These are phyloP conservation scores for Theileria orientalis DNA, from an alignment of 169 alveolate genomes.

Conservation along the genomic window DNA sequence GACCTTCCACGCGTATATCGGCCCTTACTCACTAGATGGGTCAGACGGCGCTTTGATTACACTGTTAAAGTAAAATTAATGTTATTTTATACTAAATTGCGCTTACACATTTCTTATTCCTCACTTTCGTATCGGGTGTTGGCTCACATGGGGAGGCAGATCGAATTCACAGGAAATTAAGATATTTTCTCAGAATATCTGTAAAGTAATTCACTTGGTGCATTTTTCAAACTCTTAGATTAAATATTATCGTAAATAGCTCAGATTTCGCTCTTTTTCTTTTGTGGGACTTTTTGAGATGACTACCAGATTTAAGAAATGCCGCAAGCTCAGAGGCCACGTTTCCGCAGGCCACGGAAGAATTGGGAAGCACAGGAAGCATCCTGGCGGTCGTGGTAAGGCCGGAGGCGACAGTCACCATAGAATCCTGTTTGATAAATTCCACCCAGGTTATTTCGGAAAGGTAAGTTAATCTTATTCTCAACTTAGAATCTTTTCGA, in stretches of 20 bases:
- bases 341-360: conserved; percentile 99
- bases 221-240: too few relatives aligned
- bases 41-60: too few relatives aligned
- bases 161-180: background rate
- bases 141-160: conserved; percentile 12
- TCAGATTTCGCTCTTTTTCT: too few relatives aligned
- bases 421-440: conserved; percentile 92
- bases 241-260: too few relatives aligned
- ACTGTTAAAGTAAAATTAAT: too few relatives aligned
- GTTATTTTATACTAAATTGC: too few relatives aligned
- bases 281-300: conserved; percentile 67
- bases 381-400: conserved; percentile 99
- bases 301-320: conserved; percentile 92
- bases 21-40: too few relatives aligned
- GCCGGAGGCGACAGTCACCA: conserved; percentile 98
- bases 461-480: conserved; percentile 75
- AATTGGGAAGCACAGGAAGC: conserved; percentile 99
- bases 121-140: background rate
- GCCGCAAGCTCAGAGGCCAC: conserved; percentile 97
- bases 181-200: background rate
- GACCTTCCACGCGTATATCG: too few relatives aligned
- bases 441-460: conserved; percentile 99
- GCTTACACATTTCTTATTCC: conserved; percentile 1
- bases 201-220: too few relatives aligned
- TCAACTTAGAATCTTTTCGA: background rate